Evolutionary conservation across 1,139 yeast species (phyloP), one percentile per base, ranked within the genome.

Genomic region (Debaryomycetaceae sp.): DNA sequence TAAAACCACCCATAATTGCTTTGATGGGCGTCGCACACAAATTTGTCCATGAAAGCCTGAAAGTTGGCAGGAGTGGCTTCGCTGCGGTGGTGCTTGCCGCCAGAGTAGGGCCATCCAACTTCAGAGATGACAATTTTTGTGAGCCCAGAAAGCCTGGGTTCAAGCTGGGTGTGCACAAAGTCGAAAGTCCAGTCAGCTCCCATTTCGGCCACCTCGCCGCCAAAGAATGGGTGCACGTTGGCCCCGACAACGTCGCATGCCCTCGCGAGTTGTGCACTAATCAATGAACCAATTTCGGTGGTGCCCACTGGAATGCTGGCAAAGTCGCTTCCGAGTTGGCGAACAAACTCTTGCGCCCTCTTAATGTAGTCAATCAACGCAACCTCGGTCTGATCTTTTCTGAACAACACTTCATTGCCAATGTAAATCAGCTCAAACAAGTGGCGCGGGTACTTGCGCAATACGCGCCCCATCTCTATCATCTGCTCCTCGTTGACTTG

Each of bases 81-180:
- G 0, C 86, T 61, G 2, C 51, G 51, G 28, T 57, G 49, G 36
- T 61, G 65, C 1, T 31, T 38, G 0, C 85, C 86, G 5, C 86
- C 88, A 2, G 56, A 59, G 32, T 68, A 72, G 2, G 88, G 88
- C 88, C 88, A 81, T 0, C 86, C 88, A 14, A 78, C 71, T 45
- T 80, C 86, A 0, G 83, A 65, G 2, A 80, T 64, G 3, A 71
- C 58, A 10, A 77, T 48, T 20, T 49, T 51, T 3, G 58, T 56
- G 5, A 45, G 38, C 11, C 42, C 33, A 17, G 48, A 41, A 5
- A 37, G 30, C 17, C 31, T 29, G 4, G 64, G 60, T 23, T 58
- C 56, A 22, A 76, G 49, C 35, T 74, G 71, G 25, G 63, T 53
- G 30, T 61, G 49, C 25, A 77, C 44, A 42, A 63, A 76, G 34